Evolutionary conservation across 2,329 filamentous ascomycete genomes (phyloP).

Genomic region (Alternaria angustiovoidea): DNA sequence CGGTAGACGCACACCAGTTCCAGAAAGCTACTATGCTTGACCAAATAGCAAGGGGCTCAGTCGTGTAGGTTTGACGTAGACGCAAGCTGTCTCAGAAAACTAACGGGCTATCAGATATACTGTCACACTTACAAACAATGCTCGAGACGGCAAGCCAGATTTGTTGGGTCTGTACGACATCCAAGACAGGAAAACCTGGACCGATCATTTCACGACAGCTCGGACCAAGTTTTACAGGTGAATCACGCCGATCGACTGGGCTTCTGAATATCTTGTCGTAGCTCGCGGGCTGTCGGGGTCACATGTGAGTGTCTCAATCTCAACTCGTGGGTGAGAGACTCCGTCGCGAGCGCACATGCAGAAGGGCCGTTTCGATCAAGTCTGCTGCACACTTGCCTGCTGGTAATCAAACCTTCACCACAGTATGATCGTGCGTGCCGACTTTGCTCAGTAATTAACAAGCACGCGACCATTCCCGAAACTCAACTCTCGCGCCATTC

Average conservation of each 20-base stretch:
- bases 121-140: slow-evolving; percentile 29
- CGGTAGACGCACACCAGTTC: slow-evolving; percentile 25
- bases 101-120: slow-evolving; percentile 22
- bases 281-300: not conserved
- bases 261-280: not conserved
- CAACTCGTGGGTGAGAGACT: not conserved
- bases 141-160: slow-evolving; percentile 21
- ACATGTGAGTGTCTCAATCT: not conserved
- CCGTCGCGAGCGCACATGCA: not conserved
- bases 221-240: not conserved
- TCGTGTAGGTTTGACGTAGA: slow-evolving; percentile 12
- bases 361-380: not conserved
- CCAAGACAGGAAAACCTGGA: slow-evolving; percentile 31
- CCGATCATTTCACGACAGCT: slow-evolving; percentile 17
- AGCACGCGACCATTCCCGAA: not conserved
- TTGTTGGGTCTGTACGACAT: slow-evolving; percentile 26
- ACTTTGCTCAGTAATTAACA: not conserved
- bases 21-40: slow-evolving; percentile 39
- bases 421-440: not conserved
- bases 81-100: not conserved
- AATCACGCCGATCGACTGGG: not conserved
- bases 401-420: not conserved
- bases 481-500: not conserved
- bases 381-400: not conserved
- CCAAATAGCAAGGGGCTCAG: slow-evolving; percentile 34